These are phyloP conservation scores for Capsicum chinense DNA, from an alignment of 257 asterid genomes.

Conservation along the genomic window DNA sequence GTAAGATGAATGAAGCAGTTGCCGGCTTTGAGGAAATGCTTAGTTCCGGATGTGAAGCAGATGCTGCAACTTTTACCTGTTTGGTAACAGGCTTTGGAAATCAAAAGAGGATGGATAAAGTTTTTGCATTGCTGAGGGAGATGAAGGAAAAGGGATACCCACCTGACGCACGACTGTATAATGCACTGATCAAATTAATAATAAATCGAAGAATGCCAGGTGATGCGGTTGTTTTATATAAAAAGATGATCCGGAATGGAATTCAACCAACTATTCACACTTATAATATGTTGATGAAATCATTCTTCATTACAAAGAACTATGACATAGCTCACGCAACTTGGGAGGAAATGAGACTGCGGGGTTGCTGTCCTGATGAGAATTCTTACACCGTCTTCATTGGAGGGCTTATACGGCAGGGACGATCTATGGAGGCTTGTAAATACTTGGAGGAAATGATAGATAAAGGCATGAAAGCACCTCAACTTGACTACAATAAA, in stretches of 20 bases:
- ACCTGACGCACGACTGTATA: conserved; percentile 73
- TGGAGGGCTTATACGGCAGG: conserved; percentile 77
- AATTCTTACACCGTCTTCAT: conserved; percentile 70
- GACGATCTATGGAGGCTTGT: conserved; percentile 72
- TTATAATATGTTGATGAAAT: conserved; percentile 85
- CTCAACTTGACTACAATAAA: conserved; percentile 69
- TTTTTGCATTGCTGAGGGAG: conserved; percentile 60
- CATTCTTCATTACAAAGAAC: conserved; percentile 58
- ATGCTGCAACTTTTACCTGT: conserved; percentile 77
- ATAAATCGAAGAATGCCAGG: conserved; percentile 64
- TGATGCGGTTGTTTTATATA: conserved; percentile 77
- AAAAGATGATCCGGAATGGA: conserved; percentile 66
- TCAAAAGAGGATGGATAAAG: conserved; percentile 68
- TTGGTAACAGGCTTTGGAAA: conserved; percentile 79
- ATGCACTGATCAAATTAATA: conserved; percentile 84
- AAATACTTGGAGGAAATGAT: conserved; percentile 82
- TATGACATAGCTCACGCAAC: conserved; percentile 66
- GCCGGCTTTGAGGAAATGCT: conserved; percentile 67
- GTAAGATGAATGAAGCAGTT: conserved; percentile 61
- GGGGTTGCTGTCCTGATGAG: conserved; percentile 89
- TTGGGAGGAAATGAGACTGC: conserved; percentile 92
- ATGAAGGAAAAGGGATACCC: conserved; percentile 76
- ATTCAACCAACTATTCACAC: conserved; percentile 74
- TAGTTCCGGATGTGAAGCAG: conserved; percentile 57
- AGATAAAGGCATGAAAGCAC: conserved; percentile 85